Conservation (phyloP, 192 early-diverging fungal species). For the Mortierella hygrophila region DNA sequence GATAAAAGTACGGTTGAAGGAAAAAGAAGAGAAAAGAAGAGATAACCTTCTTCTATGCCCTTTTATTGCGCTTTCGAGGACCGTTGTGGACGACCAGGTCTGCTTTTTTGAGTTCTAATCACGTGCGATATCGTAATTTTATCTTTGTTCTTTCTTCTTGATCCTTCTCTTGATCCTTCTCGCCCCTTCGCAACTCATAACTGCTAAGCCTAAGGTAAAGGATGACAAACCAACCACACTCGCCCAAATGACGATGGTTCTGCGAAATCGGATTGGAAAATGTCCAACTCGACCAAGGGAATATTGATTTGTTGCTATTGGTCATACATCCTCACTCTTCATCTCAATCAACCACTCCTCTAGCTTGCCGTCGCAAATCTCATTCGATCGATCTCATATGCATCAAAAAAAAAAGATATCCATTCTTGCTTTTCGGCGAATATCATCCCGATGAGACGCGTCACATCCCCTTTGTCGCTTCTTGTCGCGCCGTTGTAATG, state of each 20-base stretch:
- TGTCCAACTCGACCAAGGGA: not conserved
- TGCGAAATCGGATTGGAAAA: not conserved
- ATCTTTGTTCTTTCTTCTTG: not conserved
- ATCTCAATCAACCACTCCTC: not conserved
- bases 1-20: not conserved
- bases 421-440: not conserved
- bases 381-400: not conserved
- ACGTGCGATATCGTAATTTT: not conserved
- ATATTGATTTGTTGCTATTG: not conserved
- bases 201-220: not conserved
- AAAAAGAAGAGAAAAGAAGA: constrained; percentile 9
- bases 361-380: not conserved
- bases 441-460: not conserved
- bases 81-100: not conserved
- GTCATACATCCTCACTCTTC: not conserved
- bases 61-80: not conserved
- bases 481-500: not conserved
- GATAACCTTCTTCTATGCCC: not conserved
- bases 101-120: not conserved
- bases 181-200: not conserved
- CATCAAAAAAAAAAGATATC: not conserved
- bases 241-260: not conserved
- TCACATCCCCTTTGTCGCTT: not conserved
- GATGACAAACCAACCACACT: constrained; percentile 2
- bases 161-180: not conserved